A percentile compares a stretch with the other conserved stretches of the same genome.
Evolutionary conservation across 1,139 yeast genomes (phyloP).

Genomic region (Pichia sp.): DNA sequence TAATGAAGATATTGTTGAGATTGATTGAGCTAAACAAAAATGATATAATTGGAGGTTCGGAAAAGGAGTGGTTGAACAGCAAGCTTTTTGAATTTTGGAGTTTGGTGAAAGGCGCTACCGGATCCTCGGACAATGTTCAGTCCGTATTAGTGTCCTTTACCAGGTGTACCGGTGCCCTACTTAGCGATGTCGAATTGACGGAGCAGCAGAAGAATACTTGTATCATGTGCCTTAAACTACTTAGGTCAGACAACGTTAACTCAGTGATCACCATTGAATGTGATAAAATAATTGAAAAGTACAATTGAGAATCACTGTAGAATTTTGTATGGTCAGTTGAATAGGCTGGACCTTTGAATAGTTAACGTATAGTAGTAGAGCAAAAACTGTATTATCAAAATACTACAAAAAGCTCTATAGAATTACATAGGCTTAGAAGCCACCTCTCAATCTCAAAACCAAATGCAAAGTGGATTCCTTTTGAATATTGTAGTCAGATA

Average conservation of each 20-base stretch:
- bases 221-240: slow-evolving; percentile 25
- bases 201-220: slow-evolving; percentile 8
- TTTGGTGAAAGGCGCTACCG: slow-evolving; percentile 11
- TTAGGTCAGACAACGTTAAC: slow-evolving; percentile 28
- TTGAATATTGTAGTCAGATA: slow-evolving; percentile 92
- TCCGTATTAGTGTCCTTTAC: slow-evolving; percentile 48
- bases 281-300: slow-evolving; percentile 17
- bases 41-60: neutral
- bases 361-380: too few relatives aligned
- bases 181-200: slow-evolving; percentile 4
- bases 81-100: slow-evolving; percentile 5
- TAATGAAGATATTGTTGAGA: slow-evolving; percentile 2
- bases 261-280: slow-evolving; percentile 34
- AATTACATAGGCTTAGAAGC: slow-evolving; percentile 30
- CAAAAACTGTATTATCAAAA: too few relatives aligned
- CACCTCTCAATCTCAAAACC: slow-evolving; percentile 90
- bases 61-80: neutral
- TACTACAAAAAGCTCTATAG: too few relatives aligned
- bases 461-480: slow-evolving; percentile 87
- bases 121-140: slow-evolving; percentile 44
- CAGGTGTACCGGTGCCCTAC: slow-evolving; percentile 17
- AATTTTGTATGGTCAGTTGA: too few relatives aligned
- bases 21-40: slow-evolving; percentile 5
- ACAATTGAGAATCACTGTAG: neutral
- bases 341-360: too few relatives aligned